Percentiles rank a stretch among this genome's conserved stretches.
Evolutionary conservation across 768 basidiomycete genomes (phyloP).

Genomic region (Antrodiella citrinella): DNA sequence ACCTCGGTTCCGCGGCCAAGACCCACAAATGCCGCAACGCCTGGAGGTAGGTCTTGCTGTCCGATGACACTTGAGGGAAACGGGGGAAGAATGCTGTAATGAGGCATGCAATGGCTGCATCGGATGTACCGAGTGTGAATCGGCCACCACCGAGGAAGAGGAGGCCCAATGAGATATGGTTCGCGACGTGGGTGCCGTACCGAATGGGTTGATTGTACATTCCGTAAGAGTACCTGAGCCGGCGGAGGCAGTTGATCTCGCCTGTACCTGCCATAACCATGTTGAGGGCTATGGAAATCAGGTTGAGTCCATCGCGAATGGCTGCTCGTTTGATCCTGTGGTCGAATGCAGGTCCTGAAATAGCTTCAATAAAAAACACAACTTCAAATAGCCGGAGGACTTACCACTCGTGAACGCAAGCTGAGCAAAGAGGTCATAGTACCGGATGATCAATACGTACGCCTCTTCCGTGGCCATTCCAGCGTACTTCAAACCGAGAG

Average conservation of each 20-base stretch:
- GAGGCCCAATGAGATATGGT: constrained; percentile 83
- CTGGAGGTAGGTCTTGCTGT: constrained; percentile 88
- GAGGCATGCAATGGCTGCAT: constrained; percentile 87
- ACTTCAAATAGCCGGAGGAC: constrained; percentile 18
- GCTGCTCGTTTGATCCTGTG: constrained; percentile 83
- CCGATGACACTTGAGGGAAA: constrained; percentile 67
- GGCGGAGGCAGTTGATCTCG: constrained; percentile 80
- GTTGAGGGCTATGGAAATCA: constrained; percentile 78
- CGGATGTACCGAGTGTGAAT: constrained; percentile 85
- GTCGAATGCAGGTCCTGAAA: constrained; percentile 69
- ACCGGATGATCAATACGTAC: constrained; percentile 70
- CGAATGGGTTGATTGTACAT: constrained; percentile 66
- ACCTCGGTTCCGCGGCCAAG: constrained; percentile 89
- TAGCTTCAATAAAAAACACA: constrained; percentile 1
- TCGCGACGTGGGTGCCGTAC: constrained; percentile 87
- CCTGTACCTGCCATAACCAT: constrained; percentile 98
- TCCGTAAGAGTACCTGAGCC: constrained; percentile 85
- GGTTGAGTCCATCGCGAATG: constrained; percentile 78
- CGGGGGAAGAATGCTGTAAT: constrained; percentile 89
- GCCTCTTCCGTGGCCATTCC: constrained; percentile 91
- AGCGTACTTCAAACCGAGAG: constrained; percentile 85
- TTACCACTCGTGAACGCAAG: constrained; percentile 61
- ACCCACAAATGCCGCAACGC: constrained; percentile 95
- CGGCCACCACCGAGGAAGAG: constrained; percentile 92
- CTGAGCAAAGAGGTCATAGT: constrained; percentile 74